These are phyloP conservation scores for Funneliformis geosporum DNA, from an alignment of 192 early-diverging fungal genomes.

Conservation along the genomic window DNA sequence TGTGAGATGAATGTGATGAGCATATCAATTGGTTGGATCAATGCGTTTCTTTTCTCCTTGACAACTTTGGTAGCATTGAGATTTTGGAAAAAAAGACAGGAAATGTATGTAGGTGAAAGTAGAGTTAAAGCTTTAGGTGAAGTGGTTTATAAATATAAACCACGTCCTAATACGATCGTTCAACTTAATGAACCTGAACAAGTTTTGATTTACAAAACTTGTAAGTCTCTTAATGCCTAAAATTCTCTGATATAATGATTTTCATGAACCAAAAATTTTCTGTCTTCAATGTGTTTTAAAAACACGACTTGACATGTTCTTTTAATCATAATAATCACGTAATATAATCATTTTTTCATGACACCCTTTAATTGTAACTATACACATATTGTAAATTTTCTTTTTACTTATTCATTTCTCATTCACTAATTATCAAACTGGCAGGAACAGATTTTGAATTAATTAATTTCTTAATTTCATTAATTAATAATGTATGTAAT, in stretches of 20 bases:
- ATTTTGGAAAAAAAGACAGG: not conserved
- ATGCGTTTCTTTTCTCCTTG: not conserved
- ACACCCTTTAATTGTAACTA: not conserved
- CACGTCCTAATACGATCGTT: not conserved
- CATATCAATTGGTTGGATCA: not conserved
- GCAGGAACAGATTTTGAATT: not conserved
- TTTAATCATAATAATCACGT: not conserved
- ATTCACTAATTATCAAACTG: not conserved
- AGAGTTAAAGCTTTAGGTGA: slow-evolving; percentile 18
- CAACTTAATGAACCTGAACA: slow-evolving; percentile 14
- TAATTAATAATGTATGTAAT: not conserved
- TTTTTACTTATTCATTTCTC: not conserved
- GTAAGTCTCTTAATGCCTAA: too few species aligned
- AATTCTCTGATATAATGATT: too few species aligned
- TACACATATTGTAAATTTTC: not conserved
- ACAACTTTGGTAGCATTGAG: not conserved
- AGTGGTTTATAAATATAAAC: slow-evolving; percentile 15
- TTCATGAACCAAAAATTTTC: too few species aligned
- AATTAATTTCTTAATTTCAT: not conserved
- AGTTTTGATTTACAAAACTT: slow-evolving; percentile 20
- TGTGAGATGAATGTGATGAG: not conserved
- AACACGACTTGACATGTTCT: not conserved
- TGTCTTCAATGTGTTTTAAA: not conserved
- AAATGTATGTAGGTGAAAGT: slow-evolving; percentile 12
- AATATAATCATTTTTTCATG: not conserved